These are phyloP conservation scores for Alternaria consortialis DNA, from an alignment of 2,329 filamentous ascomycete species.

Conservation along the genomic window DNA sequence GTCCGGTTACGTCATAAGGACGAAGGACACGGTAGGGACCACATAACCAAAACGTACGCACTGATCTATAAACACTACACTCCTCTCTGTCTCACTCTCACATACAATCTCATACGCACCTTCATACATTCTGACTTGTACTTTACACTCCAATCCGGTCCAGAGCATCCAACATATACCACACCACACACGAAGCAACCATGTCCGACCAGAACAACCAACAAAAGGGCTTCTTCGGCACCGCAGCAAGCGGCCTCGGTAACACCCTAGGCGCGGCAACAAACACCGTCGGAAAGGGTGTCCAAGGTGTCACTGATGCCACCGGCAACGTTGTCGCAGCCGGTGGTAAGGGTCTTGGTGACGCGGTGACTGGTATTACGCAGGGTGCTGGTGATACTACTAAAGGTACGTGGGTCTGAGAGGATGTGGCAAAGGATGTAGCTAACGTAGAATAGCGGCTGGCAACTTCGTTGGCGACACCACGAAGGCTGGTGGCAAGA, in stretches of 20 bases:
- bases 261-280: slow-evolving; percentile 46
- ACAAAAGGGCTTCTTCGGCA: slow-evolving; percentile 46
- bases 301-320: slow-evolving; percentile 40
- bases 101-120: background rate
- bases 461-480: slow-evolving; percentile 42
- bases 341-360: slow-evolving; percentile 47
- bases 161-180: too few species aligned
- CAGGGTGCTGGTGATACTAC: slow-evolving; percentile 48
- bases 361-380: slow-evolving; percentile 47
- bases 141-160: background rate
- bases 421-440: background rate
- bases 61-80: too few species aligned
- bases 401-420: slow-evolving; percentile 31
- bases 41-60: too few species aligned
- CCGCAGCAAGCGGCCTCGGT: slow-evolving; percentile 45
- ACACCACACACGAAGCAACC: background rate
- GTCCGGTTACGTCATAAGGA: slow-evolving; percentile 11
- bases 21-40: background rate
- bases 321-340: slow-evolving; percentile 44
- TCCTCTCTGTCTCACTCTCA: background rate
- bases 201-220: slow-evolving; percentile 41
- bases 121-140: background rate
- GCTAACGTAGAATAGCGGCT: slow-evolving; percentile 32
- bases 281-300: slow-evolving; percentile 47
- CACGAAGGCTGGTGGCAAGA: slow-evolving; percentile 36